phyloP scores from a whole-genome alignment of 371 early-diverging fungal genomes.

The Phascolomyces articulosus region DNA sequence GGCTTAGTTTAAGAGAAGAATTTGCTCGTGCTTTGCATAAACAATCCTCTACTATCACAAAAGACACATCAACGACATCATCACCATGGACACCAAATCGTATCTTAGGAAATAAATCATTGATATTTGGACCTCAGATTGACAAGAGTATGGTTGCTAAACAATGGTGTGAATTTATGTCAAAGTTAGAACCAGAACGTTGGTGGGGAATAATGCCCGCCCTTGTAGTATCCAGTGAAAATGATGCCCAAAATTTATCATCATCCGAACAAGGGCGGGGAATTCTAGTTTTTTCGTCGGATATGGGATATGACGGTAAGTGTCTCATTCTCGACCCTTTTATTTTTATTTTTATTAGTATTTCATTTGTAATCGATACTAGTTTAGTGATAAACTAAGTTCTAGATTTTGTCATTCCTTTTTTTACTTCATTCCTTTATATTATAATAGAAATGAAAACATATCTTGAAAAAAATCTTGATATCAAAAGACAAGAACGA shows the following conservation, averaged over 20 bases:
- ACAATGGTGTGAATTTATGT: conserved; percentile 21
- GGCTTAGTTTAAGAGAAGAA: conserved; percentile 22
- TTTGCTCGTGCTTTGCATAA: conserved; percentile 40
- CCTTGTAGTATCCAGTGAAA: conserved; percentile 17
- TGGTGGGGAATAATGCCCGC: conserved; percentile 48
- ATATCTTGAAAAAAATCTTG: conserved; percentile 4
- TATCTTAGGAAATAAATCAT: conserved; percentile 24
- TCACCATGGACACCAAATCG: neutral
- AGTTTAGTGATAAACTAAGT: too few relatives aligned
- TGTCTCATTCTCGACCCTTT: too few relatives aligned
- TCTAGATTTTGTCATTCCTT: too few relatives aligned
- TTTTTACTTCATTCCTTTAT: too few relatives aligned
- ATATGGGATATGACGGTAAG: conserved; percentile 18
- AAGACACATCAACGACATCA: neutral
- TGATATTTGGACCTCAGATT: conserved; percentile 30
- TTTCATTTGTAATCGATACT: too few relatives aligned
- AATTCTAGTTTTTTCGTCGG: conserved; percentile 15
- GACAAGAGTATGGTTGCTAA: conserved; percentile 18
- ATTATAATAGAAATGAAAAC: conserved; percentile 8
- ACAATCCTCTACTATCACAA: neutral
- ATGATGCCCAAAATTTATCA: neutral
- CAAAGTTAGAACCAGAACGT: conserved; percentile 30
- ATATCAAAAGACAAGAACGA: conserved; percentile 4
- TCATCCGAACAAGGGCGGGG: conserved; percentile 11
- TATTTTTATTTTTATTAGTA: neutral